These are phyloP conservation scores for Microsporum audouinii DNA, from an alignment of 2,329 filamentous ascomycete species.

Conservation along the genomic window DNA sequence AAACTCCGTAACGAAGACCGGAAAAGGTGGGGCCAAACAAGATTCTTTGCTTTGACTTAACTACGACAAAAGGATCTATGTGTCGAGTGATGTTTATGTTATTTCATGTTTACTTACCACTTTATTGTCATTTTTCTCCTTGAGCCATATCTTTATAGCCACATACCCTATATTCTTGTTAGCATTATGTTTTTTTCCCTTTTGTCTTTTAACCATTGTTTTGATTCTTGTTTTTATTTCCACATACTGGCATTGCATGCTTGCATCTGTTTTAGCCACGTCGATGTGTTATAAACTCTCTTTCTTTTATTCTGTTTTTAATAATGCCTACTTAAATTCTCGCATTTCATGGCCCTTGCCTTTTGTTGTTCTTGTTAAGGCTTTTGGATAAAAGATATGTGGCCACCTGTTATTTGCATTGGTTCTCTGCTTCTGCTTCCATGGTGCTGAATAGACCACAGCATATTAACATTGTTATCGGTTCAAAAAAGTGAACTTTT, in stretches of 20 bases:
- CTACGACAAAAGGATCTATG: not conserved
- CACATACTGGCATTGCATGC: not conserved
- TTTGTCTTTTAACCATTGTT: not conserved
- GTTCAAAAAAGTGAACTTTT: not conserved
- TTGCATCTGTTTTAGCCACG: not conserved
- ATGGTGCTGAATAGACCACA: not conserved
- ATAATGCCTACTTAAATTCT: not conserved
- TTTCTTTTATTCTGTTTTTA: not conserved
- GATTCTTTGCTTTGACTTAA: not conserved
- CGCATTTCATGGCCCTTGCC: not conserved
- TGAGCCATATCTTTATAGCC: not conserved
- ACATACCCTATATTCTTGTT: conserved; percentile 1
- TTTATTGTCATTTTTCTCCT: not conserved
- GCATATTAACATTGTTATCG: not conserved
- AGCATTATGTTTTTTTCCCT: not conserved
- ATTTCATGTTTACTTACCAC: not conserved
- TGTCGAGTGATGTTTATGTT: conserved; percentile 5
- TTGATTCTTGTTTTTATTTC: not conserved
- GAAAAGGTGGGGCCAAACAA: not conserved
- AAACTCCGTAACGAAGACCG: not conserved
- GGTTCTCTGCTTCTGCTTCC: not conserved
- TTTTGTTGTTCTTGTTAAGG: not conserved
- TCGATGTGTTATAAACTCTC: not conserved
- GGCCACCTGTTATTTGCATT: not conserved
- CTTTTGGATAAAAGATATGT: conserved; percentile 1